Base-by-base conservation (phyloP, 805 yeast genomes). In the Teunomyces stri region DNA sequence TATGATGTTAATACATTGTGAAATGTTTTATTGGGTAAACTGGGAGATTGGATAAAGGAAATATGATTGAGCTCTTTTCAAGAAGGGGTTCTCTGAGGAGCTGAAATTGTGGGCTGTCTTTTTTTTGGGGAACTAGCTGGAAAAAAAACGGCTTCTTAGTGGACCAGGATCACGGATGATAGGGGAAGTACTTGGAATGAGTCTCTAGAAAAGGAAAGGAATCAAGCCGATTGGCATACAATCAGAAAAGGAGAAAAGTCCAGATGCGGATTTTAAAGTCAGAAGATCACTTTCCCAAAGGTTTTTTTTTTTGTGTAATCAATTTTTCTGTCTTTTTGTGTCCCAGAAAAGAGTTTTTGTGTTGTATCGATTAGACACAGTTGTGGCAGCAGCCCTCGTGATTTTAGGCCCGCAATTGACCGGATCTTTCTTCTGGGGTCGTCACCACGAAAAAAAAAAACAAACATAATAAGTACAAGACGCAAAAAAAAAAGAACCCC, bases 271-370 rank as follows among this genome's bases (percentile, higher is more conserved):
- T 48, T 43, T 51, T 36, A 51, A 39, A 30, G 54, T 51, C 54
- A 46, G 49, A 46, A 34, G 54, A 51, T 46, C 54, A 48, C 39
- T 51, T 51, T 48, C 54, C 54, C 38, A 41, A 50, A 39, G 51
- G 34, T 47, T 47, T 49, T 43, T 46, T 46, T n/a, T 28, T 30
- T 30, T 15, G 37, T 42, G 31, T 28, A 25, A 33, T 7, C n/a
- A 15, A 27, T 28, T 40, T 40, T 40, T 40, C 16, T 11, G 13
- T 27, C n/a, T 6, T 37, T 37, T 37, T 21, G 10, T 21, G 11
- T 13, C 21, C 21, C 20, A 18, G 9, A 15, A 12, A 16, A 11
- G 13, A 15, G 12, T n/a, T 13, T 7, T 13, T 35, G 20, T 35
- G 38, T 18, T 16, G 16, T 21, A 7, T 31, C 34, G 34, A 13